These are phyloP conservation scores for Fusarium zealandicum DNA, from an alignment of 2,329 filamentous ascomycete species.

Conservation along the genomic window DNA sequence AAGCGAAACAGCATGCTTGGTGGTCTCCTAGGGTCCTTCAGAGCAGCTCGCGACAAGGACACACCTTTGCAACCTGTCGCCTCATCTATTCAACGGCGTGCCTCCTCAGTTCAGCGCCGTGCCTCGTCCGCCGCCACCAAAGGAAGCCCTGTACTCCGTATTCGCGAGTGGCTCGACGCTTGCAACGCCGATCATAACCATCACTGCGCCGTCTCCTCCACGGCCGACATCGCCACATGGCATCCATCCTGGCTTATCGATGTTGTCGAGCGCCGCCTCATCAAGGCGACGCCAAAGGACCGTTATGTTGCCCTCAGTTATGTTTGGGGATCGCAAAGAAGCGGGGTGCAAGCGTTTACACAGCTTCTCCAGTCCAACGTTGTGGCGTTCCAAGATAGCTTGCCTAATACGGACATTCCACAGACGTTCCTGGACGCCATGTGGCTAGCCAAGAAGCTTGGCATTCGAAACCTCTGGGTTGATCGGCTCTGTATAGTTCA, in stretches of 20 bases:
- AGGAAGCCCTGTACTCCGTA: conserved; percentile 48
- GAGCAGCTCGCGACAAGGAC: conserved; percentile 43
- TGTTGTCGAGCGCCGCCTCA: conserved; percentile 49
- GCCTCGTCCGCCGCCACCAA: conserved; percentile 44
- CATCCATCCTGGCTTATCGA: conserved; percentile 53
- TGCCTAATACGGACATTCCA: conserved; percentile 50
- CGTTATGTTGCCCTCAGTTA: conserved; percentile 57
- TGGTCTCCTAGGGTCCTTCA: conserved; percentile 48
- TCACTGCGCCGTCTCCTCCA: conserved; percentile 47
- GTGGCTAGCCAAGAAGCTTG: conserved; percentile 53
- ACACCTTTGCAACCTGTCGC: conserved; percentile 21
- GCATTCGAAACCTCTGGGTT: conserved; percentile 55
- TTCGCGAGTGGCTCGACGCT: conserved; percentile 53
- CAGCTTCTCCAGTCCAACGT: conserved; percentile 49
- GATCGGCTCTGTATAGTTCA: conserved; percentile 56
- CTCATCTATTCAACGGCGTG: conserved; percentile 41
- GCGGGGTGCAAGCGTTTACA: conserved; percentile 37
- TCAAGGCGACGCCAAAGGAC: conserved; percentile 49
- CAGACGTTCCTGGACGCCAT: conserved; percentile 55
- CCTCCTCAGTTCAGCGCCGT: conserved; percentile 45
- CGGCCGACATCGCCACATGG: conserved; percentile 44
- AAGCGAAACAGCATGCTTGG: conserved; percentile 53
- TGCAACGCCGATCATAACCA: conserved; percentile 52
- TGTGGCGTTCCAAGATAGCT: conserved; percentile 45
- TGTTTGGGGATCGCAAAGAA: conserved; percentile 50